Base-by-base conservation (phyloP, 2,329 filamentous ascomycete species). In the Verticillium nonalfalfae region DNA sequence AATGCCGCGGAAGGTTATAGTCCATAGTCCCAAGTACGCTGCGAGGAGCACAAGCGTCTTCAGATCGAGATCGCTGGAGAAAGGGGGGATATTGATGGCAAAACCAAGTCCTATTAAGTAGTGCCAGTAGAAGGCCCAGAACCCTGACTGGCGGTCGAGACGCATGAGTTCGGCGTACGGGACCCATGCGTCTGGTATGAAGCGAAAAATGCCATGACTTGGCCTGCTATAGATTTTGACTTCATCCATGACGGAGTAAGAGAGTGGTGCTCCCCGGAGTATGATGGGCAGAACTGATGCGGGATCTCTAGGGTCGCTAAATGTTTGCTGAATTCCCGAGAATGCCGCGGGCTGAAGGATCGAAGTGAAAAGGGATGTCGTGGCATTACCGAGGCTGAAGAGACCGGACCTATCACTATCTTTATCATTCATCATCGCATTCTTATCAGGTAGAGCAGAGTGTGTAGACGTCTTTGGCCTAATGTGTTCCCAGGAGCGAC, bases 91-190 rank as follows among this genome's bases (percentile, higher is more conserved):
- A 40, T 45, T 58, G 57, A 58, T 45, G 38, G 57, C 57, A n/a
- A 58, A 58, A 3, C 38, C 38, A 40, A 45, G 57, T 13, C 57
- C 38, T 40, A 58, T 58, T 14, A 58, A 13, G 57, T 58, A 58
- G 57, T 58, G 57, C 57, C 57, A 58, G 57, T 58, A 58, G 21
- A 58, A 58, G 21, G 57, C 57, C 57, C 57, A 58, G 38, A 58
- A 58, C 7, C 57, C 57, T 10, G 36, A 10, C 21, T 58, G 57
- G 3, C 57, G 26, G 57, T 58, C 57, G 57, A 58, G 36, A 45
- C 57, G 57, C 57, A 58, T 58, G 57, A 58, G 57, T 45, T 58
- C 57, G 21, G 57, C 57, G 26, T 45, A 58, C 21, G 57, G 57
- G 26, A 58, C 57, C 57, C 57, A 58, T n/a, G 38, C 35, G 35